These are phyloP conservation scores for Candida ascalaphidarum DNA, from an alignment of 805 yeast species.

Conservation along the genomic window DNA sequence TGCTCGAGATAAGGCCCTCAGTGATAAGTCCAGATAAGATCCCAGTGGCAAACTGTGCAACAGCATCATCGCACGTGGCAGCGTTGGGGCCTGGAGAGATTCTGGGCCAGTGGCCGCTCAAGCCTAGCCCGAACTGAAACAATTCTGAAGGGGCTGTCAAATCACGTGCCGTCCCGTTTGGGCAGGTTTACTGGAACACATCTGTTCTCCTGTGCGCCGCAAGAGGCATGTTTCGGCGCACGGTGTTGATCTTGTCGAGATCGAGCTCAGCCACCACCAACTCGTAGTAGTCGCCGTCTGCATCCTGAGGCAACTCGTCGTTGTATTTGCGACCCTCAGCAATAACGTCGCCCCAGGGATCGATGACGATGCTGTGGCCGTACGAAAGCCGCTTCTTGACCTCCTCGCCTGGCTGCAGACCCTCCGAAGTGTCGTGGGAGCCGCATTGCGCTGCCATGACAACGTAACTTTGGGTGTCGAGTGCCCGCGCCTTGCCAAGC, in stretches of 20 bases:
- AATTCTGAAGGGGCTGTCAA: too few species aligned
- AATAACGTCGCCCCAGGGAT: conserved; percentile 82
- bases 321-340: conserved; percentile 35
- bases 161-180: too few species aligned
- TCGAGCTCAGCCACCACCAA: conserved; percentile 62
- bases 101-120: too few species aligned
- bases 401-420: too few species aligned
- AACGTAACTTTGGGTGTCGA: conserved; percentile 77
- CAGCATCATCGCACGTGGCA: too few species aligned
- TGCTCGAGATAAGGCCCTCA: too few species aligned
- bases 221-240: conserved; percentile 70
- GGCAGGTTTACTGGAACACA: conserved; percentile 25
- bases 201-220: conserved; percentile 65
- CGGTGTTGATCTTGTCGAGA: conserved; percentile 33
- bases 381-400: conserved; percentile 53
- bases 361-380: conserved; percentile 83
- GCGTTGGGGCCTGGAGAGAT: too few species aligned
- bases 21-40: too few species aligned
- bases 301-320: conserved; percentile 17
- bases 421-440: conserved; percentile 41
- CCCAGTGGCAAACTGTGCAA: too few species aligned
- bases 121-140: too few species aligned
- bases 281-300: conserved; percentile 30
- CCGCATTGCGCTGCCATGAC: conserved; percentile 89
- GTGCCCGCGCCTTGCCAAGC: conserved; percentile 75